These are phyloP conservation scores for Nigrospora oryzae DNA, from an alignment of 2,329 filamentous ascomycete species.

Conservation along the genomic window DNA sequence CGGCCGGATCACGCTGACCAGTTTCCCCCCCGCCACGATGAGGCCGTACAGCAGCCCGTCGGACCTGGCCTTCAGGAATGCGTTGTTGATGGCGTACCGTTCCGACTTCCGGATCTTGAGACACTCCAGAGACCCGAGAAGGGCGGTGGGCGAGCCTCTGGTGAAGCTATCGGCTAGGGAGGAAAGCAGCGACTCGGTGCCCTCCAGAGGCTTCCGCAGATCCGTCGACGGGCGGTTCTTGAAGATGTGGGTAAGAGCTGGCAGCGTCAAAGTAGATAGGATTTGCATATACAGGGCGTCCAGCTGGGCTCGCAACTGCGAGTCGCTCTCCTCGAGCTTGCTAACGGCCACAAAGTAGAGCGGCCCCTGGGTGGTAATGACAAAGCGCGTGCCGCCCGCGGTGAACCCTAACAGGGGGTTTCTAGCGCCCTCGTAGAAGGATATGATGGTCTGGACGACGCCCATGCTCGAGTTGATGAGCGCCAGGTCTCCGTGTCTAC, in stretches of 20 bases:
- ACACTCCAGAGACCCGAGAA: constrained; percentile 87
- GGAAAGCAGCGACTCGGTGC: constrained; percentile 83
- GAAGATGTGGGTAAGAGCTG: constrained; percentile 79
- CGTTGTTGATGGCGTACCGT: constrained; percentile 76
- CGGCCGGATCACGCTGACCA: constrained; percentile 91
- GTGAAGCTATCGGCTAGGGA: constrained; percentile 94
- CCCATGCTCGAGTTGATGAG: constrained; percentile 92
- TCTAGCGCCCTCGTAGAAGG: constrained; percentile 78
- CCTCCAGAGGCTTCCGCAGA: constrained; percentile 78
- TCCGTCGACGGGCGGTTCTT: constrained; percentile 88
- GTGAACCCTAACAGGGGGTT: constrained; percentile 77
- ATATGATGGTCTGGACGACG: constrained; percentile 94
- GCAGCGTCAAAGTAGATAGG: constrained; percentile 85
- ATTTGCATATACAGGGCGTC: constrained; percentile 98
- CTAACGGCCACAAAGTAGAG: constrained; percentile 93
- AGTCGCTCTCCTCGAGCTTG: constrained; percentile 82
- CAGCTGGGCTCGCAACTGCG: constrained; percentile 77
- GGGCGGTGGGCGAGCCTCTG: constrained; percentile 76
- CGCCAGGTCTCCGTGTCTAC: constrained; percentile 81
- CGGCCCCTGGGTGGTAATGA: constrained; percentile 75
- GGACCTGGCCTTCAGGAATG: constrained; percentile 69
- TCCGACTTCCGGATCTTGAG: constrained; percentile 87
- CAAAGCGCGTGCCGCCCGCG: constrained; percentile 78
- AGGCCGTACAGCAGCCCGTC: constrained; percentile 84
- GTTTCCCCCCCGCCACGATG: constrained; percentile 81